phyloP scores from a whole-genome alignment of 345 rosid species.

The Camelina hispida region DNA sequence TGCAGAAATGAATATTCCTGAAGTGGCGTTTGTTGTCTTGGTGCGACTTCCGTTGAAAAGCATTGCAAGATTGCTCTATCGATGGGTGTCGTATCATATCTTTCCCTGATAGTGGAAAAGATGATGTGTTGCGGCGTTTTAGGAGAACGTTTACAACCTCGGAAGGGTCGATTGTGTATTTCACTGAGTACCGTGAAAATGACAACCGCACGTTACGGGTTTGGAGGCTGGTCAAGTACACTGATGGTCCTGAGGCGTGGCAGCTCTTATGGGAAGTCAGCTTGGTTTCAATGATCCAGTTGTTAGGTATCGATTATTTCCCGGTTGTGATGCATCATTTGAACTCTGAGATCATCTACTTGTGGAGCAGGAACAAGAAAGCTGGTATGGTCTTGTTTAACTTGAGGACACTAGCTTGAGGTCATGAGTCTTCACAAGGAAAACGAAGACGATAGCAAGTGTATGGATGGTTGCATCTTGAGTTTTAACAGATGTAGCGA shows the following conservation, averaged over 20 bases:
- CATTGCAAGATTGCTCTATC: neutral
- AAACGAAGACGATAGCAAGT: neutral
- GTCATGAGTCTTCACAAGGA: slow-evolving; percentile 16
- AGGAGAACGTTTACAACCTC: slow-evolving; percentile 21
- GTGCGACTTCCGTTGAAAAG: neutral
- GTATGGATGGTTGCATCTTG: slow-evolving; percentile 19
- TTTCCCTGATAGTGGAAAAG: slow-evolving; percentile 15
- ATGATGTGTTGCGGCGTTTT: neutral
- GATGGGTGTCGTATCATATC: neutral
- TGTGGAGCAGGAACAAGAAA: slow-evolving; percentile 7
- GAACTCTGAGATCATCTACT: slow-evolving; percentile 25
- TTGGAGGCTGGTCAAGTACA: slow-evolving; percentile 33
- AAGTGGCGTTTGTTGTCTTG: neutral
- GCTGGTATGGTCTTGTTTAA: slow-evolving; percentile 18
- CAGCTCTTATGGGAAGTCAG: neutral
- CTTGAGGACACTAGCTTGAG: slow-evolving; percentile 30
- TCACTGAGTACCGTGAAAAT: slow-evolving; percentile 7
- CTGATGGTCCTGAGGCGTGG: slow-evolving; percentile 1
- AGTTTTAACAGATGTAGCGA: neutral
- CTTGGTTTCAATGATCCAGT: neutral
- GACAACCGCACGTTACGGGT: slow-evolving; percentile 3
- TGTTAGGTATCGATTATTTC: neutral
- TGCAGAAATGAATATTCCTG: too few species aligned
- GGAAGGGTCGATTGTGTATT: slow-evolving; percentile 21
- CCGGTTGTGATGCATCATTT: neutral